Conservation (phyloP, 352 stramenopile species). For the Thalassiosira livingstoniorum region DNA sequence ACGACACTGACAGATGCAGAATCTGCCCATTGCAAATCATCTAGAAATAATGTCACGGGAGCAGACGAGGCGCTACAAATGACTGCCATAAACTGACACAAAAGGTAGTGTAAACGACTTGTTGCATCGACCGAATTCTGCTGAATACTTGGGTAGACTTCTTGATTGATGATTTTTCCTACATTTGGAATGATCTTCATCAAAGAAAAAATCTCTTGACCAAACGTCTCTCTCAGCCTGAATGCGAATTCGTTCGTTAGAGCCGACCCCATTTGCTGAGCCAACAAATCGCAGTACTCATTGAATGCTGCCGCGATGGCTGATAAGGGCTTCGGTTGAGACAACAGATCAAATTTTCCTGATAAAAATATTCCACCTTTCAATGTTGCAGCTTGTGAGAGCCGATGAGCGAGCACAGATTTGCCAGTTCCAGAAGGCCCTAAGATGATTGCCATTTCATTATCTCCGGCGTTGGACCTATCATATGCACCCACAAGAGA, state of each 20-base stretch:
- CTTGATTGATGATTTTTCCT: constrained; percentile 5
- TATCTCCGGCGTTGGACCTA: constrained; percentile 2
- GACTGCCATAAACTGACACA: constrained; percentile 23
- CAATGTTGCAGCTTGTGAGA: constrained; percentile 1
- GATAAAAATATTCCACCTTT: constrained; percentile 32
- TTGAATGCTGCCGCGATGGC: constrained; percentile 25
- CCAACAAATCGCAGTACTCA: constrained; percentile 18
- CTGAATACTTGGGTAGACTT: not conserved
- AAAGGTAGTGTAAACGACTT: constrained; percentile 24
- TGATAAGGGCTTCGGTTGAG: constrained; percentile 24
- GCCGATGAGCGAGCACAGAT: constrained; percentile 8
- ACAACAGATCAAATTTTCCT: constrained; percentile 35
- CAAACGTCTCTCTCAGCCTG: not conserved
- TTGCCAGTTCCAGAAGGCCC: constrained; percentile 23
- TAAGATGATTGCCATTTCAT: constrained; percentile 22
- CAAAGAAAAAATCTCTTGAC: not conserved
- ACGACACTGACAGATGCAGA: constrained; percentile 16
- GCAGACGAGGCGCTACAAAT: not conserved
- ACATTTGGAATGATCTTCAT: constrained; percentile 20
- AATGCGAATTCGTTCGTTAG: not conserved
- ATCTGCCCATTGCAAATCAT: constrained; percentile 16
- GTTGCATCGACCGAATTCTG: constrained; percentile 17
- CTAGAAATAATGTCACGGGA: constrained; percentile 11
- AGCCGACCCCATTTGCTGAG: not conserved
- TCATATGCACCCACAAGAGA: constrained; percentile 5